phyloP scores from a whole-genome alignment of 106 monocot genomes.

The Phalaenopsis equestris region DNA sequence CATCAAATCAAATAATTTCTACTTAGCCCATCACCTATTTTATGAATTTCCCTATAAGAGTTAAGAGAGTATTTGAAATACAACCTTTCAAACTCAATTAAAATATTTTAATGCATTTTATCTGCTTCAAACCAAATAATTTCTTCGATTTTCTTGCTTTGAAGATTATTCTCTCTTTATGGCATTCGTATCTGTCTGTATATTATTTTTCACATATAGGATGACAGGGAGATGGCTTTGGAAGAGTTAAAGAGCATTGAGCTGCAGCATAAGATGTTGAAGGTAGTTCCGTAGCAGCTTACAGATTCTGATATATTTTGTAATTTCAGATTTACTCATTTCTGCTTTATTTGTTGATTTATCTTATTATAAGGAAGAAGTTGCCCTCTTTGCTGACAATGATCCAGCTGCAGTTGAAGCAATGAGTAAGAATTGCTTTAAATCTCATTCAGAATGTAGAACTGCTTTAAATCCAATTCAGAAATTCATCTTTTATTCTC shows the following conservation, averaged over 20 bases:
- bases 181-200: not conserved
- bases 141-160: not conserved
- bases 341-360: not conserved
- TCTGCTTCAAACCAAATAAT: too few relatives aligned
- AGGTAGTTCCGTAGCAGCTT: conserved; percentile 26
- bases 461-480: not conserved
- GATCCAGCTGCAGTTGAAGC: conserved; percentile 86
- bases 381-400: conserved; percentile 75
- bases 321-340: not conserved
- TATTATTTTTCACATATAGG: conserved; percentile 33
- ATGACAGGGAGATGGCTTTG: conserved; percentile 72
- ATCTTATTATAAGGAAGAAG: conserved; percentile 56
- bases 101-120: too few relatives aligned
- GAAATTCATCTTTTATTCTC: not conserved
- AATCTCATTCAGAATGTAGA: conserved; percentile 9
- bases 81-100: too few relatives aligned
- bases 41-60: too few relatives aligned
- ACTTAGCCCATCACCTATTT: too few relatives aligned
- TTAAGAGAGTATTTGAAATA: too few relatives aligned
- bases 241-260: conserved; percentile 75
- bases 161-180: not conserved
- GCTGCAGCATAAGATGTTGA: conserved; percentile 59
- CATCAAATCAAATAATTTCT: too few relatives aligned
- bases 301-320: not conserved
- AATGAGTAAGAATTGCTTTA: conserved; percentile 53